Percentiles rank a stretch among this genome's conserved stretches.
Conservation (phyloP, 106 monocot genomes). For the Triglochin maritima region DNA sequence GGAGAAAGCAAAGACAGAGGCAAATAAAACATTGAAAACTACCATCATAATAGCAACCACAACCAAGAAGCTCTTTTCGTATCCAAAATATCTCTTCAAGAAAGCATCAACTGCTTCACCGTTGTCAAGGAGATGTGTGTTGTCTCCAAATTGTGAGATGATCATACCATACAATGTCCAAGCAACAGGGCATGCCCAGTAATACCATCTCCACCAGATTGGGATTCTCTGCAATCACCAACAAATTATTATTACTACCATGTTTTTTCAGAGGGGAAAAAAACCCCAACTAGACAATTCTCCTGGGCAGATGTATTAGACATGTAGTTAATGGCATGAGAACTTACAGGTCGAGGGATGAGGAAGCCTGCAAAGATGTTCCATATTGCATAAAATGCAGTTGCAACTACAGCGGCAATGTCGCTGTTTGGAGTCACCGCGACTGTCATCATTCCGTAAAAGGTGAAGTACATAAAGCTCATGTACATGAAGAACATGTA, state of each 20-base stretch:
- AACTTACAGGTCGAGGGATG: conserved; percentile 45
- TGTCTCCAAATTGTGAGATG: conserved; percentile 25
- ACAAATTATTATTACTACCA: neutral
- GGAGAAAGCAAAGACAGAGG: conserved; percentile 10
- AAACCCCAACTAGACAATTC: too few species aligned
- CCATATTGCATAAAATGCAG: conserved; percentile 36
- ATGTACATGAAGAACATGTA: conserved; percentile 42
- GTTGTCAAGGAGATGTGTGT: conserved; percentile 6
- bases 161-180: conserved; percentile 35
- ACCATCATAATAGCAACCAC: conserved; percentile 7
- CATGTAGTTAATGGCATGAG: neutral
- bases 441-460: conserved; percentile 60
- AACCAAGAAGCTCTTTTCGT: conserved; percentile 22
- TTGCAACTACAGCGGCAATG: conserved; percentile 32
- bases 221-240: conserved; percentile 33
- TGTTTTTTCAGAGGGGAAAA: too few species aligned
- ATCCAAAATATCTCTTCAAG: conserved; percentile 24
- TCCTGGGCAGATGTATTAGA: too few species aligned
- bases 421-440: conserved; percentile 32
- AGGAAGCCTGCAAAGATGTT: conserved; percentile 50
- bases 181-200: conserved; percentile 37
- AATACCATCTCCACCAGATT: conserved; percentile 68
- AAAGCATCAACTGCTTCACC: conserved; percentile 10
- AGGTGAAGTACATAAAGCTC: conserved; percentile 59
- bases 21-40: conserved; percentile 20